phyloP scores from a whole-genome alignment of 768 basidiomycete species.

The Polyporus arcularius region DNA sequence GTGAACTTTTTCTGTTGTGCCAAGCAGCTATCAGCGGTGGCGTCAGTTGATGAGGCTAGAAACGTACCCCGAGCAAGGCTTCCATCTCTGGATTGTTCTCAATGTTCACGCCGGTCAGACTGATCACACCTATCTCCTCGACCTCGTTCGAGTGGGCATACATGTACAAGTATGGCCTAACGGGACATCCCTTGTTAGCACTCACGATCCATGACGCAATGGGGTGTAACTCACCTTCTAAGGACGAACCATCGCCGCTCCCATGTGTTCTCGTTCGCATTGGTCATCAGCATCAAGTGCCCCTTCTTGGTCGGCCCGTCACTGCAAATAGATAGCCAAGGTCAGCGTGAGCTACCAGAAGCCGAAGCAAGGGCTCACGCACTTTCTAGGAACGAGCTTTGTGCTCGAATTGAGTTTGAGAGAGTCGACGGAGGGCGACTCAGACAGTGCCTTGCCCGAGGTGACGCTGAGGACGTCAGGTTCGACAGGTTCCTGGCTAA shows the following conservation, averaged over 20 bases:
- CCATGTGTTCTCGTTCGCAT: conserved; percentile 84
- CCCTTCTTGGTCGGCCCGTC: conserved; percentile 87
- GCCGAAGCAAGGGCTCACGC: conserved; percentile 23
- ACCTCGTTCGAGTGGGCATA: conserved; percentile 84
- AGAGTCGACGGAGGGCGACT: conserved; percentile 46
- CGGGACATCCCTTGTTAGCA: background rate
- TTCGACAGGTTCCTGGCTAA: conserved; percentile 71
- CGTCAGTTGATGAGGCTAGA: background rate
- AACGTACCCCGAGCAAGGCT: conserved; percentile 75
- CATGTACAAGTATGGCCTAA: conserved; percentile 86
- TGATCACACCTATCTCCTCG: conserved; percentile 82
- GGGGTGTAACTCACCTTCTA: conserved; percentile 54
- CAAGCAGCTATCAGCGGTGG: background rate
- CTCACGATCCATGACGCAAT: background rate
- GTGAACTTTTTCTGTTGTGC: conserved; percentile 70
- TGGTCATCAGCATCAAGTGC: conserved; percentile 72
- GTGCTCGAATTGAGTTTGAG: conserved; percentile 73
- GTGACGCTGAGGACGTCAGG: conserved; percentile 44
- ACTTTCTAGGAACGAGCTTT: conserved; percentile 76
- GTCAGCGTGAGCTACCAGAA: background rate
- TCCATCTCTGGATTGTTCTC: conserved; percentile 89
- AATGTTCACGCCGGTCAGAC: conserved; percentile 81
- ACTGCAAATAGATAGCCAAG: conserved; percentile 38
- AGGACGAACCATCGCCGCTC: conserved; percentile 85
- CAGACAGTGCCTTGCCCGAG: conserved; percentile 33